Percentiles rank a stretch among this genome's conserved stretches.
phyloP scores from a whole-genome alignment of 495 filamentous ascomycete genomes.

The Penicillium samsonianum region DNA sequence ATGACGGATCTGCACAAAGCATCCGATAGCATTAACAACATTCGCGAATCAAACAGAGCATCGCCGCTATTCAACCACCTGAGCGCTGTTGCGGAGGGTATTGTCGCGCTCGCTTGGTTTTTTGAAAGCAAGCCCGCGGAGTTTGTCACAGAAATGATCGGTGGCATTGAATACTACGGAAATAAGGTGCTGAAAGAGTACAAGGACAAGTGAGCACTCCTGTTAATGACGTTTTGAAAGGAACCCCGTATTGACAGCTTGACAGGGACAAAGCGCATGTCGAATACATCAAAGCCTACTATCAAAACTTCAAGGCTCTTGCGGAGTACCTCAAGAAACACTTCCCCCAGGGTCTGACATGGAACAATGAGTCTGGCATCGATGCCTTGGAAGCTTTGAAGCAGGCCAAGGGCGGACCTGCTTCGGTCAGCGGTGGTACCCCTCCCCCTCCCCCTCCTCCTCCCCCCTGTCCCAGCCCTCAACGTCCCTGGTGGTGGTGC shows the following conservation, averaged over 20 bases:
- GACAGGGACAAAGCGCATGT: slow-evolving; percentile 72
- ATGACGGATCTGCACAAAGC: slow-evolving; percentile 80
- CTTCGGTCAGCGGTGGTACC: slow-evolving; percentile 38
- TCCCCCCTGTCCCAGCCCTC: slow-evolving; percentile 57
- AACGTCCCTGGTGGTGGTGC: slow-evolving; percentile 59
- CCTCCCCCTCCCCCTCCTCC: slow-evolving; percentile 58
- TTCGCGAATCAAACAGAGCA: slow-evolving; percentile 75
- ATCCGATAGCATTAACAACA: slow-evolving; percentile 70
- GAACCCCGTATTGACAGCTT: slow-evolving; percentile 17
- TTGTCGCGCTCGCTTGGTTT: slow-evolving; percentile 84
- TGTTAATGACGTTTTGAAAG: neutral
- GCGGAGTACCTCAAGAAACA: slow-evolving; percentile 77
- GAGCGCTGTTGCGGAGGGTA: slow-evolving; percentile 83
- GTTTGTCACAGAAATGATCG: slow-evolving; percentile 74
- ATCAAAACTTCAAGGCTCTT: slow-evolving; percentile 80
- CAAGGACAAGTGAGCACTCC: slow-evolving; percentile 78
- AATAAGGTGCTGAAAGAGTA: slow-evolving; percentile 86
- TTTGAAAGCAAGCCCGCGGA: slow-evolving; percentile 77
- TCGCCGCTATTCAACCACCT: slow-evolving; percentile 74
- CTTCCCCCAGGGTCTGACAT: slow-evolving; percentile 75
- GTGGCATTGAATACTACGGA: slow-evolving; percentile 83
- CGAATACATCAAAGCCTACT: slow-evolving; percentile 86
- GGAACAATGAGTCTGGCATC: slow-evolving; percentile 79
- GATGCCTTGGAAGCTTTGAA: slow-evolving; percentile 70
- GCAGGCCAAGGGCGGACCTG: slow-evolving; percentile 57